A percentile compares a stretch with the other conserved stretches of the same genome.
phyloP scores from a whole-genome alignment of 352 stramenopile species.

The Peronospora farinosa region DNA sequence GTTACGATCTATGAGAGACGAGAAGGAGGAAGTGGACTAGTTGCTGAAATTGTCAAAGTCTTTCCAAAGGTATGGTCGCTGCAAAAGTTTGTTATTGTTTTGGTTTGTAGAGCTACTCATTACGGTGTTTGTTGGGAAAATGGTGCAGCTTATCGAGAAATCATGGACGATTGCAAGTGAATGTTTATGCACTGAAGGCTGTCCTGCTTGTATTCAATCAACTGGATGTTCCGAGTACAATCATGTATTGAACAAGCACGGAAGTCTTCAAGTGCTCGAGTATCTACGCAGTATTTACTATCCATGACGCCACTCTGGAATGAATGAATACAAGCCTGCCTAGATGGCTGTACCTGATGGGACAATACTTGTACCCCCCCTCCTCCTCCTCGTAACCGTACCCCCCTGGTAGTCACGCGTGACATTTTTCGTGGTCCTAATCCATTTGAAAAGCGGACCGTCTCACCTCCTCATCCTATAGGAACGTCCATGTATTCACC shows the following conservation, averaged over 20 bases:
- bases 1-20: conserved; percentile 86
- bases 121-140: not conserved
- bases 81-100: not conserved
- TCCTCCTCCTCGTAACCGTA: too few species aligned
- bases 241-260: conserved; percentile 79
- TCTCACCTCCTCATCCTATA: not conserved
- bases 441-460: not conserved
- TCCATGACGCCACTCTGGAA: not conserved
- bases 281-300: conserved; percentile 33
- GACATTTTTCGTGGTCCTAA: too few species aligned
- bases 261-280: conserved; percentile 60
- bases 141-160: conserved; percentile 39
- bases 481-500: conserved; percentile 44
- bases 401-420: too few species aligned
- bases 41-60: conserved; percentile 63
- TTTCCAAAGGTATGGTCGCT: conserved; percentile 41
- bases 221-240: conserved; percentile 87
- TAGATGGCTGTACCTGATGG: too few species aligned
- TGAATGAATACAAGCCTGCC: not conserved
- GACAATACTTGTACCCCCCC: too few species aligned
- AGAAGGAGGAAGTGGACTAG: conserved; percentile 83
- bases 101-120: not conserved
- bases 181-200: conserved; percentile 76
- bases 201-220: conserved; percentile 85
- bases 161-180: conserved; percentile 62